A percentile compares a stretch with the other conserved stretches of the same genome.
Evolutionary conservation across 306 rosid genomes (phyloP).

Genomic region (Cucumis sativus): Cucumber_9930_V3 NC_026658.2:1710001-1710500

Average conservation of each 20-base stretch:
- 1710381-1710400: background rate
- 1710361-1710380: background rate
- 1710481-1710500: background rate
- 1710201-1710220: background rate
- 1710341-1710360: background rate
- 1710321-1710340: background rate
- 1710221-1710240: background rate
- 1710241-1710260: background rate
- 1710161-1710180: background rate
- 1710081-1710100: background rate
- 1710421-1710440: background rate
- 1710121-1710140: background rate
- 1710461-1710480: background rate
- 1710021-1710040: background rate
- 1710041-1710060: background rate
- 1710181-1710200: background rate
- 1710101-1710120: background rate
- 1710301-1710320: background rate
- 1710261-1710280: slow-evolving; percentile 3
- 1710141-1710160: background rate
- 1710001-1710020: slow-evolving; percentile 1
- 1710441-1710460: background rate
- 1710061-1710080: background rate
- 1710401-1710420: background rate
- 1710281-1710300: background rate